Base-by-base conservation (phyloP, 345 rosid genomes). In the Crucihimalaya himalaica region DNA sequence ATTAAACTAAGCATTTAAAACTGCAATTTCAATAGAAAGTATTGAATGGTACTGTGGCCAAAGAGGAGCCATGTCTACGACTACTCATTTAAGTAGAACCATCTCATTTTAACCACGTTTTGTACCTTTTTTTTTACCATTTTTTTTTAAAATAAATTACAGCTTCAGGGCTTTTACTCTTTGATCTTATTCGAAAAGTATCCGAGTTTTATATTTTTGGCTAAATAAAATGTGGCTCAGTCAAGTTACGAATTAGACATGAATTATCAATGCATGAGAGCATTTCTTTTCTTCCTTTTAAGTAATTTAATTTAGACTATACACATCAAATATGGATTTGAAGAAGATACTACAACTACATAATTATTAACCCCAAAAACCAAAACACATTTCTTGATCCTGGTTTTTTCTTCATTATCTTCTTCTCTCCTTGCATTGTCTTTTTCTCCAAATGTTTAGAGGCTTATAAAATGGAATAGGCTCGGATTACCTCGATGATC, bases 401-500 rank as follows among this genome's bases (percentile, higher is more conserved):
- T 61, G 63, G 14, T 62, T 34, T 27, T 52, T 29, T 68, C 64
- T 51, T 68, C 47, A 47, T 66, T 43, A 43, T 58, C 53, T 4
- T 48, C 31, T 61, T 29, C 54, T 27, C 68, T 25, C 11, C 19
- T 74, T 48, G 31, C 28, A 23, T 10, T 23, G 32, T 54, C 71
- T 37, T 47, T 55, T 39, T 21, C 64, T 77, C 18, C 58, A 28
- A 13, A 39, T 39, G 40, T 39, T 43, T 11, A 51, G 35, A 73
- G 28, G 52, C 32, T 68, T 90, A 96, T 83, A 90, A 76, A 84
- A 96, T 89, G 37, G 99, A 96, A 87, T 96, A 96, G 46, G 99
- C 99, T 73, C 91, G 85, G 71, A 96, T 87, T 35, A 92, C 99
- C 85, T 96, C 98, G 5, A 86, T 83, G 28, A 96, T 96, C 3